A percentile compares a stretch with the other conserved stretches of the same genome.
Conservation (phyloP, 805 yeast genomes). For the Ogataea nakhonphanomensis region DNA sequence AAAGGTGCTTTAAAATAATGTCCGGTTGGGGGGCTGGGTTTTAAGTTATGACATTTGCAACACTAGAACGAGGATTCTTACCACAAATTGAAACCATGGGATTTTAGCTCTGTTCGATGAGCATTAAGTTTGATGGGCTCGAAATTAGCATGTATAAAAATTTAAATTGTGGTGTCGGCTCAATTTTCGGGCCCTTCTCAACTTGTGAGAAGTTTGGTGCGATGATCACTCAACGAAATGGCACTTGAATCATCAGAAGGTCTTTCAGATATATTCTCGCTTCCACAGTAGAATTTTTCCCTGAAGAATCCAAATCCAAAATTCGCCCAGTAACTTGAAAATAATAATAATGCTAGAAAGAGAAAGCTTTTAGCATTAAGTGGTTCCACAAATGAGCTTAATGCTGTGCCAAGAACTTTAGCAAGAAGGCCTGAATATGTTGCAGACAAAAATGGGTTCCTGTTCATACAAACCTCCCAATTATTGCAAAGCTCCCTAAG, state of each 20-base stretch:
- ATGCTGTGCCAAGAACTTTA: constrained; percentile 55
- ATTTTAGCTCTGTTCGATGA: no score
- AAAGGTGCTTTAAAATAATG: no score
- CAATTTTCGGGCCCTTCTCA: no score
- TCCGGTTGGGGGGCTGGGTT: not conserved
- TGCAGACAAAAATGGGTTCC: constrained; percentile 45
- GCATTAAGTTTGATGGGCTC: no score
- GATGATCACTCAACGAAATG: no score
- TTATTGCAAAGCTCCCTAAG: constrained; percentile 51
- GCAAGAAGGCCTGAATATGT: constrained; percentile 60
- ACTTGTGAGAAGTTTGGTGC: no score
- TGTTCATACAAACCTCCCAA: constrained; percentile 67
- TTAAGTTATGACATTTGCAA: not conserved
- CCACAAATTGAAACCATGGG: no score
- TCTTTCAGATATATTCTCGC: no score
- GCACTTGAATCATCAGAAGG: no score
- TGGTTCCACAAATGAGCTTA: constrained; percentile 66
- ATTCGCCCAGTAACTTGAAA: constrained; percentile 54
- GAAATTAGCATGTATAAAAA: no score
- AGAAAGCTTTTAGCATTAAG: constrained; percentile 57
- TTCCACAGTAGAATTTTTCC: constrained; percentile 49
- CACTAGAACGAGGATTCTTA: no score
- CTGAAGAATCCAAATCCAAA: constrained; percentile 65
- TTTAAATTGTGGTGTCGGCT: no score
- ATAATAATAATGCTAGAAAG: constrained; percentile 34